A percentile compares a stretch with the other conserved stretches of the same genome.
These are phyloP conservation scores for Trichosporon ovoides DNA, from an alignment of 1,284 basidiomycete genomes.

Conservation along the genomic window DNA sequence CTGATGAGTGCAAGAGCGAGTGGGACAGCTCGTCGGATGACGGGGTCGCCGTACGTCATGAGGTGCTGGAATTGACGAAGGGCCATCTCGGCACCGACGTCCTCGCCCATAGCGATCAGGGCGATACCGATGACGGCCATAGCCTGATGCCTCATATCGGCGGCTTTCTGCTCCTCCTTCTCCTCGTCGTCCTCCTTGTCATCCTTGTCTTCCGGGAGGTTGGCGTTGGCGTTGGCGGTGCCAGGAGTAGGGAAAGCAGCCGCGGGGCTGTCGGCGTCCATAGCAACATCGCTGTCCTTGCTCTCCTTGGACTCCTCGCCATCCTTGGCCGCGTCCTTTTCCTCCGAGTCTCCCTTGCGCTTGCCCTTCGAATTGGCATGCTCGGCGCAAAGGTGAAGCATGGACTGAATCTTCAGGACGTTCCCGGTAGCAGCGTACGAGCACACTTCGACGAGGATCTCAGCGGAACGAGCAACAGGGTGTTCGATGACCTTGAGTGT, in stretches of 20 bases:
- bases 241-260: slow-evolving; percentile 10
- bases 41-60: slow-evolving; percentile 97
- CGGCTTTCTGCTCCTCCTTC: slow-evolving; percentile 47
- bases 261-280: slow-evolving; percentile 17
- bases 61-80: slow-evolving; percentile 90
- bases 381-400: slow-evolving; percentile 91
- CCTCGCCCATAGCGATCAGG: slow-evolving; percentile 96
- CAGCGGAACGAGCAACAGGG: slow-evolving; percentile 82
- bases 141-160: slow-evolving; percentile 79
- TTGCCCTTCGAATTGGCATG: slow-evolving; percentile 56
- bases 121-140: slow-evolving; percentile 94
- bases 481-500: slow-evolving; percentile 94
- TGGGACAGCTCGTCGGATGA: slow-evolving; percentile 89
- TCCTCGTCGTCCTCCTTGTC: slow-evolving; percentile 35
- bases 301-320: slow-evolving; percentile 17
- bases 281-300: slow-evolving; percentile 29
- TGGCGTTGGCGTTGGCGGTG: slow-evolving; percentile 16
- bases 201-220: slow-evolving; percentile 16
- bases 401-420: slow-evolving; percentile 85
- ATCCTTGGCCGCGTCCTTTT: slow-evolving; percentile 27
- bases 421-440: slow-evolving; percentile 94
- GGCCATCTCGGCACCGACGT: slow-evolving; percentile 96
- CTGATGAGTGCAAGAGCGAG: slow-evolving; percentile 91
- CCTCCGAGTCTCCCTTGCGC: slow-evolving; percentile 28
- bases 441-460: slow-evolving; percentile 89